A percentile compares a stretch with the other conserved stretches of the same genome.
Evolutionary conservation across 306 rosid genomes (phyloP).

Genomic region (Cicer yamashitae): DNA sequence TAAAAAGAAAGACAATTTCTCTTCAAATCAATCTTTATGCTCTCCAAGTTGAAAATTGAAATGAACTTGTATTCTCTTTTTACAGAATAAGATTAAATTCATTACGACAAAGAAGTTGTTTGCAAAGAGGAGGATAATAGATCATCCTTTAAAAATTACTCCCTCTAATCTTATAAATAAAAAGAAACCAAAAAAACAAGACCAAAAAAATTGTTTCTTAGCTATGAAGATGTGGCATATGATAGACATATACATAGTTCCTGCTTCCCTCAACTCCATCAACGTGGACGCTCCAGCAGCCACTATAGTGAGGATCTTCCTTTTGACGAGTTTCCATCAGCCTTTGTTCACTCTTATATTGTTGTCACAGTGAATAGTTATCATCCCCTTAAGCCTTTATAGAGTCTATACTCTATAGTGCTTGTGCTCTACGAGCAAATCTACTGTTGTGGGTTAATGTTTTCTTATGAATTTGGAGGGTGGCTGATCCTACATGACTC

Average conservation of each 20-base stretch:
- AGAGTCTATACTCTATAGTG: background rate
- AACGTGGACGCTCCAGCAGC: background rate
- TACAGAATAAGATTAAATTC: slow-evolving; percentile 4
- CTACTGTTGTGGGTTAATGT: background rate
- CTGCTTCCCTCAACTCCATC: background rate
- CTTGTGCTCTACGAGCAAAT: background rate
- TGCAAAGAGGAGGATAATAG: slow-evolving; percentile 5
- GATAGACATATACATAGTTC: background rate
- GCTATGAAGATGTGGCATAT: background rate
- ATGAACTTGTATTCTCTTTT: background rate
- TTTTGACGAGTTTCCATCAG: background rate
- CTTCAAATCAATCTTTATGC: background rate
- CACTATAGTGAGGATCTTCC: background rate
- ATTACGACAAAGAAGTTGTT: background rate
- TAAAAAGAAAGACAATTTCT: slow-evolving; percentile 16
- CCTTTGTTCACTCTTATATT: background rate
- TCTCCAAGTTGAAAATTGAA: background rate
- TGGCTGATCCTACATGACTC: background rate
- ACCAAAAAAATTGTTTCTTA: background rate
- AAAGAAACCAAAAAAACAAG: no score
- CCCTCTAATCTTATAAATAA: no score
- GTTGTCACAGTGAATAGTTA: background rate
- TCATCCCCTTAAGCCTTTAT: background rate
- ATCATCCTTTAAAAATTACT: background rate
- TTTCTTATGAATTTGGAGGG: background rate